Percentiles rank a stretch among this genome's conserved stretches.
phyloP scores from a whole-genome alignment of 225 moss, liverwort and hornwort species.

The Climacium dendroides region DNA sequence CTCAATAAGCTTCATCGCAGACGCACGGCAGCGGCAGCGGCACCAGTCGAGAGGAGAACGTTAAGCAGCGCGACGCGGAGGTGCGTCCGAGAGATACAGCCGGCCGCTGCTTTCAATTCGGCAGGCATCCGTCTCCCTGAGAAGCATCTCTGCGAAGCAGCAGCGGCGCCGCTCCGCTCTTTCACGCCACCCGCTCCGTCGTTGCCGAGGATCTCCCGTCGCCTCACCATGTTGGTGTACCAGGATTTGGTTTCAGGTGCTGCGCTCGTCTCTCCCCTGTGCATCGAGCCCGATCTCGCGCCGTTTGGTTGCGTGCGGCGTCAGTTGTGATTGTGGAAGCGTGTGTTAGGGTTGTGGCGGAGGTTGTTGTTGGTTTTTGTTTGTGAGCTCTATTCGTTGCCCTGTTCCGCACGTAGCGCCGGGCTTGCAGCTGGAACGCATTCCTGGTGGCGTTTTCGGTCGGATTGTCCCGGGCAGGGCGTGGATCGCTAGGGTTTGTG shows the following conservation, averaged over 20 bases:
- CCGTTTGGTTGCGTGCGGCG: not conserved
- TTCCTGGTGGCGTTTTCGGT: no score
- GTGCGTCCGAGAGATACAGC: not conserved
- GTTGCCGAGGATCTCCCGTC: not conserved
- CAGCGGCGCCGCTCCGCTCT: not conserved
- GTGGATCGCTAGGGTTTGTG: not conserved
- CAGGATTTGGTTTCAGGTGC: constrained; percentile 35
- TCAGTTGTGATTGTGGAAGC: not conserved
- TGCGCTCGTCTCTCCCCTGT: not conserved
- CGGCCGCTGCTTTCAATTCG: not conserved
- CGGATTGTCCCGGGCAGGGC: not conserved
- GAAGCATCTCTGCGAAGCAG: not conserved
- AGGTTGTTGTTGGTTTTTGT: not conserved
- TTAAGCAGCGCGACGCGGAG: not conserved
- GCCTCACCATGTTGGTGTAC: constrained; percentile 36
- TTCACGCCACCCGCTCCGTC: not conserved
- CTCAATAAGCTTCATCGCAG: not conserved
- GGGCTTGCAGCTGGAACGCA: not conserved
- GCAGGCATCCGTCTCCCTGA: not conserved
- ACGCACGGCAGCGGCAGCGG: not conserved
- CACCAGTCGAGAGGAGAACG: no score
- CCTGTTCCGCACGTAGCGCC: not conserved
- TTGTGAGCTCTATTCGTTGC: not conserved
- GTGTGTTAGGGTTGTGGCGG: not conserved
- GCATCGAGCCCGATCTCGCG: not conserved